A percentile compares a stretch with the other conserved stretches of the same genome.
Evolutionary conservation across 345 rosid species (phyloP).

Genomic region (Geranium brycei): DNA sequence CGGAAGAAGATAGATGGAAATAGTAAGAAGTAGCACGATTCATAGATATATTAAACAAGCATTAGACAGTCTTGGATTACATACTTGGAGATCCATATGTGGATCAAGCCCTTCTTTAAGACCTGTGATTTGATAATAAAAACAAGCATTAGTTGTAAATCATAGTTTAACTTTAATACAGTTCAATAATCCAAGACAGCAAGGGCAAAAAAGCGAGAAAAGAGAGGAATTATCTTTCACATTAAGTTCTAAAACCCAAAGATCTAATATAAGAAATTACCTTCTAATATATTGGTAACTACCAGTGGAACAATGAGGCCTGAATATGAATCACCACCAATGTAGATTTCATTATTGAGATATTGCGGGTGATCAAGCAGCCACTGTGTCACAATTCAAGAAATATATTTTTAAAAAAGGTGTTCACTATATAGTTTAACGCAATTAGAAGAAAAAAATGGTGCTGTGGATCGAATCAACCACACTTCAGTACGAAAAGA

Average conservation of each 20-base stretch:
- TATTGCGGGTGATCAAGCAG: slow-evolving; percentile 21
- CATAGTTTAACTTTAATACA: no score
- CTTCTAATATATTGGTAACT: slow-evolving; percentile 15
- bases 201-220: neutral
- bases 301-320: slow-evolving; percentile 22
- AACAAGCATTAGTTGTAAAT: neutral
- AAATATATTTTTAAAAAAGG: neutral
- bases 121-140: slow-evolving; percentile 16
- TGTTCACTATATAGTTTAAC: neutral
- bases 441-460: neutral
- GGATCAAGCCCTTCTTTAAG: slow-evolving; percentile 16
- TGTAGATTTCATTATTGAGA: slow-evolving; percentile 20
- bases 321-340: slow-evolving; percentile 36
- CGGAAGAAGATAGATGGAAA: no score
- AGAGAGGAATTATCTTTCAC: neutral
- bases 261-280: slow-evolving; percentile 1
- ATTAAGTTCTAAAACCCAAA: neutral
- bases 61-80: neutral
- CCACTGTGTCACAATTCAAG: slow-evolving; percentile 21
- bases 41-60: no score
- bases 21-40: no score
- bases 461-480: neutral
- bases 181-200: no score
- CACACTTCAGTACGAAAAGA: neutral
- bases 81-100: slow-evolving; percentile 24